Percentiles rank a stretch among this genome's conserved stretches.
Conservation (phyloP, 495 filamentous ascomycete genomes). For the Bryoglossum gracile region DNA sequence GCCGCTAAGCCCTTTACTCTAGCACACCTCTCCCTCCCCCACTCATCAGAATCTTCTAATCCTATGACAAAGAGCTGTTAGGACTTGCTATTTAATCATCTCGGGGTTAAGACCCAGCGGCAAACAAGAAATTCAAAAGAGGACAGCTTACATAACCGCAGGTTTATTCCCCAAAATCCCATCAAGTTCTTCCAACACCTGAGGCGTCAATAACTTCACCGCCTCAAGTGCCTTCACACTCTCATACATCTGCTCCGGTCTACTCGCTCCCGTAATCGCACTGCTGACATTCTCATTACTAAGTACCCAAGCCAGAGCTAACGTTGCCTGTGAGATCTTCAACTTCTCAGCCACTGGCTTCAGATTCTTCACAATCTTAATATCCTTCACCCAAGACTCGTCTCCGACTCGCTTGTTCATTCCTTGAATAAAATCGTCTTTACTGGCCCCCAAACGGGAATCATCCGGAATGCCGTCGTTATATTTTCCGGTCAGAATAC, state of each 20-base stretch:
- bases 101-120: too few species aligned
- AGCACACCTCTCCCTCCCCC: too few species aligned
- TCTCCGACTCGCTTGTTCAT: slow-evolving; percentile 39
- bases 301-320: slow-evolving; percentile 74
- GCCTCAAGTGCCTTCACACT: slow-evolving; percentile 57
- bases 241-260: slow-evolving; percentile 64
- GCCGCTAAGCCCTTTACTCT: too few species aligned
- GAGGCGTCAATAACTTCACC: slow-evolving; percentile 55
- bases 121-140: too few species aligned
- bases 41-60: too few species aligned
- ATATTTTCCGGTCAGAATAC: slow-evolving; percentile 78
- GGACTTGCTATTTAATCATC: too few species aligned
- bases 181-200: slow-evolving; percentile 65
- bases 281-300: slow-evolving; percentile 67
- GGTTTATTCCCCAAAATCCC: slow-evolving; percentile 59
- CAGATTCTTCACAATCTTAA: slow-evolving; percentile 39
- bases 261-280: slow-evolving; percentile 72
- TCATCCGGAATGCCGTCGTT: slow-evolving; percentile 56
- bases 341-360: slow-evolving; percentile 62
- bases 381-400: slow-evolving; percentile 38
- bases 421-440: slow-evolving; percentile 38
- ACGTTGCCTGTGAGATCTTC: slow-evolving; percentile 53
- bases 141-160: slow-evolving; percentile 31
- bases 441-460: slow-evolving; percentile 42
- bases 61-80: too few species aligned